Percentiles rank a stretch among this genome's conserved stretches.
Evolutionary conservation across 768 basidiomycete genomes (phyloP).

Genomic region (Neoboletus subvelutipes): DNA sequence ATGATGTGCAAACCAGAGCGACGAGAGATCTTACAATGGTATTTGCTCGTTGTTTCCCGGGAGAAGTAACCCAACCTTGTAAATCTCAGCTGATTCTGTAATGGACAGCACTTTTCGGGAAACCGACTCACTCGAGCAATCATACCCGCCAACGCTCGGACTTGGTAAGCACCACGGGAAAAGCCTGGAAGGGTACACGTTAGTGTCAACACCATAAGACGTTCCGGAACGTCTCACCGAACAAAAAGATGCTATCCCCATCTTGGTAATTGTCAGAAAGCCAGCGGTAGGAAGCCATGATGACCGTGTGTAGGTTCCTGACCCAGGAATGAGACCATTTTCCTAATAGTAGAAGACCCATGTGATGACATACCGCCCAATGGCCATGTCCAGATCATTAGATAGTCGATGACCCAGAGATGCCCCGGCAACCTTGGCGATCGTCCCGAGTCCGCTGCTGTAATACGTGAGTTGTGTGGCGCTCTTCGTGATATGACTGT

Average conservation of each 20-base stretch:
- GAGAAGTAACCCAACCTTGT: constrained; percentile 42
- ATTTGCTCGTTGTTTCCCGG: constrained; percentile 43
- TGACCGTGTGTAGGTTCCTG: constrained; percentile 37
- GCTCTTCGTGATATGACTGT: constrained; percentile 36
- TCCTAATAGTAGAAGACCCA: neutral
- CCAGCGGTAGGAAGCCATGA: constrained; percentile 41
- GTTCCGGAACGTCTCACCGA: constrained; percentile 33
- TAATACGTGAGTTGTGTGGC: constrained; percentile 40
- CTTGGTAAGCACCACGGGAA: constrained; percentile 50
- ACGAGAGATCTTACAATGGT: constrained; percentile 32
- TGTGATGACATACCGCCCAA: constrained; percentile 35
- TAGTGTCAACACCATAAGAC: neutral
- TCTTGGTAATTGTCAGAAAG: constrained; percentile 38
- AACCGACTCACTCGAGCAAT: constrained; percentile 35
- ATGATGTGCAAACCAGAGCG: neutral
- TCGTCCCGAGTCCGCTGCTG: constrained; percentile 41
- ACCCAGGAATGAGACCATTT: neutral
- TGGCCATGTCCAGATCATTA: constrained; percentile 34
- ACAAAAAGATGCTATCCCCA: constrained; percentile 42
- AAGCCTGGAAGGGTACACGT: constrained; percentile 32
- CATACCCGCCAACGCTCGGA: constrained; percentile 44
- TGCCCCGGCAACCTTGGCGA: constrained; percentile 24
- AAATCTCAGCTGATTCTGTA: neutral
- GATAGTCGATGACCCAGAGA: constrained; percentile 23
- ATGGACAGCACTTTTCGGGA: neutral